These are phyloP conservation scores for Kodamaea laetipori DNA, from an alignment of 805 yeast species.

Conservation along the genomic window DNA sequence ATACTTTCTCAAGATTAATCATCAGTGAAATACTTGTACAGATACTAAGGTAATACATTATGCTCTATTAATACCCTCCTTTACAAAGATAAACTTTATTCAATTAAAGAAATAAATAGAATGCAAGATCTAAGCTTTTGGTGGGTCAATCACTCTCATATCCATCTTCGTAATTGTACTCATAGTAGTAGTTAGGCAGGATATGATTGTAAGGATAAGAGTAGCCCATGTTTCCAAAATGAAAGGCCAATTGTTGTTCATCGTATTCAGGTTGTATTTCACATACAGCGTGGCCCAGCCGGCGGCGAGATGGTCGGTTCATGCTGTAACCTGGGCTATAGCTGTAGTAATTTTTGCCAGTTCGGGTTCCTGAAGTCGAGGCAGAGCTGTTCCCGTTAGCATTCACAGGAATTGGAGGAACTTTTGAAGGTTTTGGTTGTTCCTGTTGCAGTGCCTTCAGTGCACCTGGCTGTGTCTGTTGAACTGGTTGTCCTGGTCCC, in stretches of 20 bases:
- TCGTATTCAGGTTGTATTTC: constrained; percentile 1
- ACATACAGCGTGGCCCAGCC: constrained; percentile 5
- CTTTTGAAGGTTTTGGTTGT: constrained; percentile 1
- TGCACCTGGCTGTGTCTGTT: not conserved
- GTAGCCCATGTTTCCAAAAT: constrained; percentile 7
- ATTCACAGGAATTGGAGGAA: not conserved
- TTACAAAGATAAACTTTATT: no score
- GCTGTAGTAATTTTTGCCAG: constrained; percentile 1
- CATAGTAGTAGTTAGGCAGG: constrained; percentile 10
- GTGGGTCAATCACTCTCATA: constrained; percentile 6
- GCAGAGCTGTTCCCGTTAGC: constrained; percentile 1
- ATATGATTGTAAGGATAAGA: constrained; percentile 9
- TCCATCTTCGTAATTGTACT: constrained; percentile 10
- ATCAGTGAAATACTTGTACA: no score
- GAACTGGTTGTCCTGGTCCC: not conserved
- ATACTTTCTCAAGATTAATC: no score
- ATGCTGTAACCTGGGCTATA: constrained; percentile 1
- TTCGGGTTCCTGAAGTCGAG: not conserved
- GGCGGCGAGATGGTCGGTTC: constrained; percentile 3
- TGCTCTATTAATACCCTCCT: no score
- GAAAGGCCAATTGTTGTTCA: constrained; percentile 3
- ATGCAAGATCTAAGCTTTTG: constrained; percentile 7
- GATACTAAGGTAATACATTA: no score
- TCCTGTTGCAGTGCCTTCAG: not conserved
- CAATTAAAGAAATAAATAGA: constrained; percentile 4